These are phyloP conservation scores for Sanguinoderma infundibulare DNA, from an alignment of 1,284 basidiomycete genomes.

Conservation along the genomic window DNA sequence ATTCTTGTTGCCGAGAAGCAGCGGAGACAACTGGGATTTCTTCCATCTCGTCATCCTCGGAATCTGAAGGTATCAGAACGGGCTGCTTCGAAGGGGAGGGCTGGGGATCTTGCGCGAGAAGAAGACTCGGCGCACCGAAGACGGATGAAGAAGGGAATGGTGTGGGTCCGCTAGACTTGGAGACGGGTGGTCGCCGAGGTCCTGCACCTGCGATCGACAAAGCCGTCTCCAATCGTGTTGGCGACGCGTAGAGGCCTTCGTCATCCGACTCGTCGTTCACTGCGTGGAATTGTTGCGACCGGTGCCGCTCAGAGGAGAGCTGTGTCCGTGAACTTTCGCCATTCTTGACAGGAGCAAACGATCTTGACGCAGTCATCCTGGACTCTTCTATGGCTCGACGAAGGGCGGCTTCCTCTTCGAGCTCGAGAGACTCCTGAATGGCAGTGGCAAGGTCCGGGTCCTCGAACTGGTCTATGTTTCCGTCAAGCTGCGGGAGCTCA, in stretches of 20 bases:
- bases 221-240: slow-evolving; percentile 63
- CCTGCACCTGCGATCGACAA: slow-evolving; percentile 65
- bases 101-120: slow-evolving; percentile 14
- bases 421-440: slow-evolving; percentile 60
- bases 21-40: slow-evolving; percentile 36
- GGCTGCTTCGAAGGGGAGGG: background rate
- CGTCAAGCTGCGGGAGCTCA: slow-evolving; percentile 37
- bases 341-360: slow-evolving; percentile 12
- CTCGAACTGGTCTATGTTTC: slow-evolving; percentile 38
- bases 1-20: background rate
- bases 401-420: slow-evolving; percentile 38
- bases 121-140: slow-evolving; percentile 30
- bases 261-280: slow-evolving; percentile 29
- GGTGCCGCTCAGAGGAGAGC: slow-evolving; percentile 4
- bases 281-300: slow-evolving; percentile 11
- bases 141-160: slow-evolving; percentile 15
- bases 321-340: slow-evolving; percentile 25
- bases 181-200: slow-evolving; percentile 29
- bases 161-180: slow-evolving; percentile 1
- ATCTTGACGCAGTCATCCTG: slow-evolving; percentile 11
- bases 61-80: background rate
- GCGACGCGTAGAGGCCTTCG: slow-evolving; percentile 50
- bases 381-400: slow-evolving; percentile 38
- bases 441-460: slow-evolving; percentile 60
- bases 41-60: slow-evolving; percentile 51